Conservation (phyloP, 2,329 filamentous ascomycete species). For the Monilinia fructicola region DNA sequence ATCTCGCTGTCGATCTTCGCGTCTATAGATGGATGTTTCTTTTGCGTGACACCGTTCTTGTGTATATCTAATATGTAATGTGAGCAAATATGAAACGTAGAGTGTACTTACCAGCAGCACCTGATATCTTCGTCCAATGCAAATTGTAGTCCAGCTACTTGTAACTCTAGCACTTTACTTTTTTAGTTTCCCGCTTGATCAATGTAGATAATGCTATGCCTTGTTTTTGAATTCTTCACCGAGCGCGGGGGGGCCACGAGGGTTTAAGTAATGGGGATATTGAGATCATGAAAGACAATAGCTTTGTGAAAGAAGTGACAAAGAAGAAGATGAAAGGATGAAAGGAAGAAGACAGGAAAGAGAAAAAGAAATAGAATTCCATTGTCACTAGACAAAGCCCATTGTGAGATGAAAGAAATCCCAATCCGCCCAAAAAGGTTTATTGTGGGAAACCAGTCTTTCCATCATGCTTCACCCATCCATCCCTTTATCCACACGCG, state of each 20-base stretch:
- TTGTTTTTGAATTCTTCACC: background rate
- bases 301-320: background rate
- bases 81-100: background rate
- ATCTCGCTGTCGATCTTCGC: background rate
- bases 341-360: background rate
- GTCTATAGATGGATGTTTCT: background rate
- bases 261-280: conserved; percentile 1
- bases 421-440: too few relatives aligned
- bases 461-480: too few relatives aligned
- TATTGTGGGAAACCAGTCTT: too few relatives aligned
- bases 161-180: background rate
- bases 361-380: background rate
- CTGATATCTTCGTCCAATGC: background rate
- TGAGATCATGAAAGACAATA: background rate
- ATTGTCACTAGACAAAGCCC: background rate
- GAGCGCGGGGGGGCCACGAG: background rate
- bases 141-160: conserved; percentile 5
- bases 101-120: conserved; percentile 2
- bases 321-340: background rate
- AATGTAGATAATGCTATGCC: background rate
- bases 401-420: background rate
- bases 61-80: background rate
- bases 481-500: too few relatives aligned
- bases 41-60: background rate
- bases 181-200: background rate